Percentiles rank a stretch among this genome's conserved stretches.
Conservation (phyloP, 495 filamentous ascomycete species). For the Neurospora africana region DNA sequence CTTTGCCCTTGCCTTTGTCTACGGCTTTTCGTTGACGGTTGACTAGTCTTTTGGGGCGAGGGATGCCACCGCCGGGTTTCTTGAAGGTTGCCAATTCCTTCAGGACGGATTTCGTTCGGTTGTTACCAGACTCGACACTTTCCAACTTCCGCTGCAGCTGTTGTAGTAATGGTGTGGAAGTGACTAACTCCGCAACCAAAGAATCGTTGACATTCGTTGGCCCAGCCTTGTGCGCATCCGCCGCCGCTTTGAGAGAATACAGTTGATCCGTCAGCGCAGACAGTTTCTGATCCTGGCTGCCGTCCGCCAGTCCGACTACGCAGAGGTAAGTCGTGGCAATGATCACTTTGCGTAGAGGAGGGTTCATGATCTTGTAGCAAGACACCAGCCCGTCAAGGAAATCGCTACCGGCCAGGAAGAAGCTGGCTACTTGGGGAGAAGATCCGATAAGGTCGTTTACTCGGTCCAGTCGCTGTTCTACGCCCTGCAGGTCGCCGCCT, state of each 20-base stretch:
- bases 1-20: slow-evolving; percentile 79
- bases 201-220: slow-evolving; percentile 41
- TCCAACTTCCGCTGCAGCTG: slow-evolving; percentile 37
- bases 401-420: slow-evolving; percentile 73
- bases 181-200: slow-evolving; percentile 53
- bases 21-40: slow-evolving; percentile 24
- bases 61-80: slow-evolving; percentile 38
- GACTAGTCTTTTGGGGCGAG: slow-evolving; percentile 41
- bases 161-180: slow-evolving; percentile 46
- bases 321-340: slow-evolving; percentile 62
- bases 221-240: slow-evolving; percentile 44
- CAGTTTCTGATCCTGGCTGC: slow-evolving; percentile 39
- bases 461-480: slow-evolving; percentile 35
- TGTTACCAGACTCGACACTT: slow-evolving; percentile 17
- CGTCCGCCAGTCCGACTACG: slow-evolving; percentile 55
- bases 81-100: slow-evolving; percentile 43
- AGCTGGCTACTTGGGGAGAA: slow-evolving; percentile 42
- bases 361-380: slow-evolving; percentile 52
- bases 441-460: slow-evolving; percentile 42
- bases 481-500: slow-evolving; percentile 32
- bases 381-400: slow-evolving; percentile 65
- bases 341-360: slow-evolving; percentile 49
- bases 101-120: slow-evolving; percentile 48
- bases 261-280: slow-evolving; percentile 70
- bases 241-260: slow-evolving; percentile 63